These are phyloP conservation scores for Colletotrichum ledebouriae DNA, from an alignment of 2,329 filamentous ascomycete genomes.

Conservation along the genomic window DNA sequence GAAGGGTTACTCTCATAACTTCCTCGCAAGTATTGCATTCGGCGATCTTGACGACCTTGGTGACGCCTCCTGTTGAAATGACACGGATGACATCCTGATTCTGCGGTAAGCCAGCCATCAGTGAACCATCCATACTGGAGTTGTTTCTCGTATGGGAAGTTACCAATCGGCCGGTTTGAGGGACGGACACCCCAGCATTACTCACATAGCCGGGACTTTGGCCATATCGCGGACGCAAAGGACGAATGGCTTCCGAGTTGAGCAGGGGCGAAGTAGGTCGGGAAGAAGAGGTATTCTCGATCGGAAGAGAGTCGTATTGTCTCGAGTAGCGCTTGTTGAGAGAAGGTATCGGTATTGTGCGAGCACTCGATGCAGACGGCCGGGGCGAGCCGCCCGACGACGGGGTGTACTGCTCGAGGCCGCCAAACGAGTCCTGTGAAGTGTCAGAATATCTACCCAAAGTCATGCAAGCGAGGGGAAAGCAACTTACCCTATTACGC, in stretches of 20 bases:
- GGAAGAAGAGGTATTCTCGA: conserved; percentile 65
- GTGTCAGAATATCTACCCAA: conserved; percentile 40
- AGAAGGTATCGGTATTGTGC: conserved; percentile 54
- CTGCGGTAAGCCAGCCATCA: conserved; percentile 86
- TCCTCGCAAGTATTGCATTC: conserved; percentile 93
- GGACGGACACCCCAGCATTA: conserved; percentile 71
- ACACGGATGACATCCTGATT: conserved; percentile 93
- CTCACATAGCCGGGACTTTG: conserved; percentile 62
- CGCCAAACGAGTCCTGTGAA: conserved; percentile 83
- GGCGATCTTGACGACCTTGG: conserved; percentile 93
- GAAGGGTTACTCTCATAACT: conserved; percentile 88
- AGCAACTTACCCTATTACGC: conserved; percentile 80
- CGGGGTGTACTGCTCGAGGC: conserved; percentile 76
- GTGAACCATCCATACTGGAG: conserved; percentile 86
- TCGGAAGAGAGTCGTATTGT: conserved; percentile 65
- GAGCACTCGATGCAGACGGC: conserved; percentile 66
- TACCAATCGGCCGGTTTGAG: conserved; percentile 73
- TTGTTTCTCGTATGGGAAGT: conserved; percentile 81
- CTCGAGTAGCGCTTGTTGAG: conserved; percentile 75
- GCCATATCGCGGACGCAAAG: conserved; percentile 69
- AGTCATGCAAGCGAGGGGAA: neutral
- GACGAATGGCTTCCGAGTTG: conserved; percentile 67
- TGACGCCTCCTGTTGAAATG: conserved; percentile 91
- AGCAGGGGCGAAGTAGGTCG: conserved; percentile 78
- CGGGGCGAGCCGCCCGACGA: conserved; percentile 74